phyloP scores from a whole-genome alignment of 169 alveolate species.

The Cryptosporidium sp. region DNA sequence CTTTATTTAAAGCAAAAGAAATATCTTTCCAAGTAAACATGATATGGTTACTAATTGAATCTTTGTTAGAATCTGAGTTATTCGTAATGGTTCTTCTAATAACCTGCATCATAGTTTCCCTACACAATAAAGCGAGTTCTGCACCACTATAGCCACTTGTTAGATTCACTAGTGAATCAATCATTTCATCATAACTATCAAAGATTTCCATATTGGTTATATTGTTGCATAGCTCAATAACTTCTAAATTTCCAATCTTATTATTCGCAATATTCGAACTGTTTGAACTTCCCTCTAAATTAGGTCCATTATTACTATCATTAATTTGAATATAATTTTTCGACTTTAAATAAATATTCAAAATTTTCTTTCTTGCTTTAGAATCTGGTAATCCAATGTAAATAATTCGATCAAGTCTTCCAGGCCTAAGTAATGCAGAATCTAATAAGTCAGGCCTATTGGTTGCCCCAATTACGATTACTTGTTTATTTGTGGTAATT shows the following conservation, averaged over 20 bases:
- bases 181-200: constrained; percentile 85
- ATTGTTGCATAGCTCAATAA: constrained; percentile 86
- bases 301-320: not conserved
- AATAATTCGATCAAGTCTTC: constrained; percentile 98
- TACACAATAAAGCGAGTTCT: constrained; percentile 90
- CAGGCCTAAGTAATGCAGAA: constrained; percentile 98
- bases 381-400: constrained; percentile 97
- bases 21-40: constrained; percentile 76
- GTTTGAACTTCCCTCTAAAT: not conserved
- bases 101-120: constrained; percentile 90
- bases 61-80: constrained; percentile 7
- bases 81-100: constrained; percentile 66
- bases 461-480: constrained; percentile 98
- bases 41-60: constrained; percentile 18
- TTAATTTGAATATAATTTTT: not conserved
- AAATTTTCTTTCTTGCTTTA: constrained; percentile 92
- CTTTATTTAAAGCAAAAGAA: constrained; percentile 73
- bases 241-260: constrained; percentile 76
- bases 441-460: constrained; percentile 98
- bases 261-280: not conserved
- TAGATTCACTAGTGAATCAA: constrained; percentile 88
- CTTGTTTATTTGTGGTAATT: constrained; percentile 86
- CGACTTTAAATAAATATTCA: constrained; percentile 76
- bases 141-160: constrained; percentile 98
- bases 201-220: constrained; percentile 87